Evolutionary conservation across 345 rosid genomes (phyloP).

Genomic region (Brassica incana): DNA sequence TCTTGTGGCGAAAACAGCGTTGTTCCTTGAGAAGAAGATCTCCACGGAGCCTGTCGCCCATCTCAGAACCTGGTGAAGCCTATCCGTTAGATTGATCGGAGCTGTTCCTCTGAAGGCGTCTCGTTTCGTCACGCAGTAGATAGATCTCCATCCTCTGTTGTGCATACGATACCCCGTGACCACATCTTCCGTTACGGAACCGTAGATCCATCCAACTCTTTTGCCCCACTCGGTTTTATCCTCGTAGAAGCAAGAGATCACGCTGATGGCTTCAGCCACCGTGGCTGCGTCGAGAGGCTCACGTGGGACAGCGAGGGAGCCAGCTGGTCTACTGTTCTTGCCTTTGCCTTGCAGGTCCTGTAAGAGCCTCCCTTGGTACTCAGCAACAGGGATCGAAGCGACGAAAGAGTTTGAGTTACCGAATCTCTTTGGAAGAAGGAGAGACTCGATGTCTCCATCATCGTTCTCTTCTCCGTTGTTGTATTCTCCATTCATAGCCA

Average conservation of each 20-base stretch:
- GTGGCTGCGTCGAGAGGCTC: not conserved
- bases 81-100: not conserved
- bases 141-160: slow-evolving; percentile 3
- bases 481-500: not conserved
- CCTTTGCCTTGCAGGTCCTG: slow-evolving; percentile 1
- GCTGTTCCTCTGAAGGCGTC: not conserved
- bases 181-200: not conserved
- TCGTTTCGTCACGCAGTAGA: not conserved
- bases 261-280: not conserved
- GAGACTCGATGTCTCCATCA: not conserved
- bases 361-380: not conserved
- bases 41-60: not conserved
- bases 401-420: not conserved
- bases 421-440: slow-evolving; percentile 3
- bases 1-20: not conserved
- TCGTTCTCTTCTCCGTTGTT: not conserved
- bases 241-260: not conserved
- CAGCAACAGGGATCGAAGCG: not conserved
- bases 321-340: slow-evolving; percentile 13
- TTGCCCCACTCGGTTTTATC: not conserved
- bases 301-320: not conserved
- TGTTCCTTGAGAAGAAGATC: slow-evolving; percentile 1
- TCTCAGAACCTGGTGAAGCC: slow-evolving; percentile 4
- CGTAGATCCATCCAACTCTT: not conserved
- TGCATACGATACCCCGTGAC: not conserved